A percentile compares a stretch with the other conserved stretches of the same genome.
phyloP scores from a whole-genome alignment of 768 basidiomycete genomes.

The Suillus bovinus region DNA sequence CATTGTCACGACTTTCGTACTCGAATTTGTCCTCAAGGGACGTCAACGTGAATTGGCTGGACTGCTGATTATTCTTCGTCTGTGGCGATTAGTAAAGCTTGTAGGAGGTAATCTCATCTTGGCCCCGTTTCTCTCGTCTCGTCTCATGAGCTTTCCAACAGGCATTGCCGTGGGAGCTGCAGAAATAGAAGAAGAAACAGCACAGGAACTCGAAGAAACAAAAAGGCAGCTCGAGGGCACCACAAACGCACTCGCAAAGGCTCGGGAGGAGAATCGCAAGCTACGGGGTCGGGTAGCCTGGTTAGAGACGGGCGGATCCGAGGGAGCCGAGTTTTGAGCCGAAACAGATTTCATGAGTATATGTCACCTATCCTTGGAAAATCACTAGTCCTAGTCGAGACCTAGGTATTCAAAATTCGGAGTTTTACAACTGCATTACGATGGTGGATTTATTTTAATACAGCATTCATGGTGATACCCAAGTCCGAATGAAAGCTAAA shows the following conservation, averaged over 20 bases:
- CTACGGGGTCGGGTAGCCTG: conserved; percentile 43
- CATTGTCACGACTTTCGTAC: conserved; percentile 69
- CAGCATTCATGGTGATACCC: conserved; percentile 1
- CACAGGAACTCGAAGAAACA: conserved; percentile 49
- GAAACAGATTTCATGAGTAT: not conserved
- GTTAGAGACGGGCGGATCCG: conserved; percentile 36
- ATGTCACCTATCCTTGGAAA: conserved; percentile 9
- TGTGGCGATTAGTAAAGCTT: conserved; percentile 81
- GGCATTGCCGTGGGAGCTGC: conserved; percentile 77
- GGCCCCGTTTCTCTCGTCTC: not conserved
- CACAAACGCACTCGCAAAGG: conserved; percentile 42
- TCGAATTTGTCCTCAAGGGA: conserved; percentile 71
- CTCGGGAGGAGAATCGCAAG: conserved; percentile 54
- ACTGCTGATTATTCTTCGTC: conserved; percentile 69
- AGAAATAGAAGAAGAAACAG: conserved; percentile 60
- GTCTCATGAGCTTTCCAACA: conserved; percentile 26
- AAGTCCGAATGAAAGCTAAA: not conserved
- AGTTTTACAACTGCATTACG: conserved; percentile 5
- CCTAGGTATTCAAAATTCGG: not conserved
- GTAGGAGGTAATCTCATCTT: conserved; percentile 47
- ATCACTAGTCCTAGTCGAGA: not conserved
- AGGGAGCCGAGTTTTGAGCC: conserved; percentile 32
- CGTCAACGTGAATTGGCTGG: conserved; percentile 69
- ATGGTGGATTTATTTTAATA: conserved; percentile 3
- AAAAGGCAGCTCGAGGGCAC: conserved; percentile 48